These are phyloP conservation scores for Podaxis sp. DNA, from an alignment of 768 basidiomycete species.

Conservation along the genomic window DNA sequence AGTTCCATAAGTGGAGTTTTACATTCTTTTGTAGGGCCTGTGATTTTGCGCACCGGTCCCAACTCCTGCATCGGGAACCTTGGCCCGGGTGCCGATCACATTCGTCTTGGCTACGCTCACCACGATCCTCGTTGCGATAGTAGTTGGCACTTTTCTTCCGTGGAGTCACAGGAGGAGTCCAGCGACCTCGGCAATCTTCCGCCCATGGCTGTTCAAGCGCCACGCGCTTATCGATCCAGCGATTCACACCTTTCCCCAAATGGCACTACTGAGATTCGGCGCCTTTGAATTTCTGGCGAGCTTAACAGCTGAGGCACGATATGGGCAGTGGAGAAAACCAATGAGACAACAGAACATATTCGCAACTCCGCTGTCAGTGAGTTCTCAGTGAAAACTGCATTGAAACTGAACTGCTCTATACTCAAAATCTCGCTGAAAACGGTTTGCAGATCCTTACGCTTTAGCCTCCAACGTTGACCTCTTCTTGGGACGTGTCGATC, in stretches of 20 bases:
- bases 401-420: too few relatives aligned
- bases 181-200: background rate
- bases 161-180: background rate
- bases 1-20: slow-evolving; percentile 18
- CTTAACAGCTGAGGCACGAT: background rate
- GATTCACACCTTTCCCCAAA: background rate
- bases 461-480: background rate
- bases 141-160: background rate
- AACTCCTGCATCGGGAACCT: background rate
- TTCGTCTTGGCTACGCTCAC: background rate
- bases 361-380: too few relatives aligned
- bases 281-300: background rate
- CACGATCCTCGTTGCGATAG: background rate
- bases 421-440: too few relatives aligned
- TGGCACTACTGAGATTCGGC: background rate
- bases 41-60: slow-evolving; percentile 17
- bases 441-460: too few relatives aligned
- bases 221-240: slow-evolving; percentile 8
- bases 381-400: too few relatives aligned
- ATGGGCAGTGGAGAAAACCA: slow-evolving; percentile 2
- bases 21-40: slow-evolving; percentile 22
- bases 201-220: slow-evolving; percentile 19
- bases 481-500: background rate
- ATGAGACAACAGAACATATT: background rate
- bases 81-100: slow-evolving; percentile 1